Base-by-base conservation (phyloP, 768 basidiomycete species). In the Hericium rajendrae region DNA sequence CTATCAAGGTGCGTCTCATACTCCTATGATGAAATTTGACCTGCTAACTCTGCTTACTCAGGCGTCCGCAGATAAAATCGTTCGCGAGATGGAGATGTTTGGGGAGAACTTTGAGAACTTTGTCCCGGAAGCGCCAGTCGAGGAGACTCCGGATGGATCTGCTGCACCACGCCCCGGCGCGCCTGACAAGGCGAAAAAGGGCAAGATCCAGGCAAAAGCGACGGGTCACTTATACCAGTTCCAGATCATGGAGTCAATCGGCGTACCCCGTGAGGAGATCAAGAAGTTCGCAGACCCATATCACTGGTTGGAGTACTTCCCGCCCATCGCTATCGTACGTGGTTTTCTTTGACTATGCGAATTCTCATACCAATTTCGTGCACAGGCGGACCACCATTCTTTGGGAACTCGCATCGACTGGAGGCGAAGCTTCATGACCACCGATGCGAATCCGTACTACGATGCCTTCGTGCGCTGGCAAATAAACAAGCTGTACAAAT, bases 381-480 rank as follows among this genome's bases (percentile, higher is more conserved):
- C 13, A 9, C 61, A 83, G 78, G 68, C 65, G 46, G 97, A 99
- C 69, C 81, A 95, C 68, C 85, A 83, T 59, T 76, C 83, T 1
- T 83, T 98, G 64, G 97, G 97, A n/a, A 86, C 93, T 4, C 85
- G 95, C 55, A 88, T 98, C 65, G 97, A 99, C 74, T 99, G 97
- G 97, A 85, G 97, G 53, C 82, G 97, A 52, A 78, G 85, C 10
- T 97, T 99, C 76, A 70, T 97, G 62, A 98, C 97, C 0, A 97
- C 97, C 24, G 87, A 93, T 53, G 84, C 86, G 20, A 99, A 99
- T 71, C 97, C 94, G 1, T 99, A 95, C 74, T 99, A 92, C 69
- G 97, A 99, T 71, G 73, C 88, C 2, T 98, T 99, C 67, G 91
- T 99, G 51, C 85, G 94, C 38, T 99, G 97, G 97, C 97, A 99